phyloP scores from a whole-genome alignment of 768 basidiomycete genomes.

The Russula lepida region DNA sequence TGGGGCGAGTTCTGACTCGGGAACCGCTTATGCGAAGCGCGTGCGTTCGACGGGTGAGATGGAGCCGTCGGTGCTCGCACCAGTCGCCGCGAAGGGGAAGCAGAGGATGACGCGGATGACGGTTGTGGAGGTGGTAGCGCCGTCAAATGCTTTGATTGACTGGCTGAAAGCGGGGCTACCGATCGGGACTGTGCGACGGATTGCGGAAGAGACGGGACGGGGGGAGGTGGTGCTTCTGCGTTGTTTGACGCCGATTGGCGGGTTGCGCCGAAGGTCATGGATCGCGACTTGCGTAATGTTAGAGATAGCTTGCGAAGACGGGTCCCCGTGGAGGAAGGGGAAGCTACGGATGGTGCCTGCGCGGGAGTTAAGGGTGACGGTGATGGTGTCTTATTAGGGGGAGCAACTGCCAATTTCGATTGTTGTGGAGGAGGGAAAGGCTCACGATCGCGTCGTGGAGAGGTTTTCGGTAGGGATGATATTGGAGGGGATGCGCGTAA shows the following conservation, averaged over 20 bases:
- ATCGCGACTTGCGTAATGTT: conserved; percentile 41
- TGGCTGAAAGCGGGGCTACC: conserved; percentile 19
- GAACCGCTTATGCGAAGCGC: conserved; percentile 6
- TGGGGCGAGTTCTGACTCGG: conserved; percentile 1
- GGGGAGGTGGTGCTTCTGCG: conserved; percentile 35
- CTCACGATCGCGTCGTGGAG: neutral
- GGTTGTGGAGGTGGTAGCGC: neutral
- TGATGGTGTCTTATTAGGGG: neutral
- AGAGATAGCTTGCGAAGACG: conserved; percentile 16
- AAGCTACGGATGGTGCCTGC: conserved; percentile 4
- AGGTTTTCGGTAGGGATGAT: neutral
- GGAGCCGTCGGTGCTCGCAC: neutral
- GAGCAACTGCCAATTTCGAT: neutral
- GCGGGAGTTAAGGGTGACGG: conserved; percentile 14
- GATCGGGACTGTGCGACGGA: conserved; percentile 3
- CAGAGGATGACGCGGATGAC: neutral
- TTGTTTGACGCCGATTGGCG: conserved; percentile 1
- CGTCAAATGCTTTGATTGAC: neutral
- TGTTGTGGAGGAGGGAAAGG: neutral
- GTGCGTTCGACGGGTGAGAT: neutral
- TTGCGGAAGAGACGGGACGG: conserved; percentile 30
- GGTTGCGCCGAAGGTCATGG: conserved; percentile 30
- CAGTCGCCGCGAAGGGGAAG: neutral
- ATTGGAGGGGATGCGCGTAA: neutral
- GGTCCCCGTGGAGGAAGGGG: conserved; percentile 9